Evolutionary conservation across 2,329 filamentous ascomycete species (phyloP), one percentile per base, ranked within the genome.

Genomic region (Eutypella sp.): DNA sequence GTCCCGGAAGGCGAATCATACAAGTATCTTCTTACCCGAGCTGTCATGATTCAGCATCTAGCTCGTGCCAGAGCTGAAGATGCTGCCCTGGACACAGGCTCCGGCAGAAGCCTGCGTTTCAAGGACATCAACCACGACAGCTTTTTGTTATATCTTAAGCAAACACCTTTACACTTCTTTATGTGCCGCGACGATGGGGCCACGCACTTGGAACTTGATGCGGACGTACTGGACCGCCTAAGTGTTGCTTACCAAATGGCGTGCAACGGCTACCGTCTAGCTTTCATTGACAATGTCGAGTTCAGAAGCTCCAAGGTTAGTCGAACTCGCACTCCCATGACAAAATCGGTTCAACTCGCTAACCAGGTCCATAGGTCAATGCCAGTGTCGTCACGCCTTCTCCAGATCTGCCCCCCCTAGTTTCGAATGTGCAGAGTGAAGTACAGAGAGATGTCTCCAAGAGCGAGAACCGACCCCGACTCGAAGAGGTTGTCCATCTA

Each of bases 21-120:
- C 54, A 84, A 81, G 55, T 88, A 82, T 56, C 67, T 76, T 1
- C 71, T 89, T 8, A 77, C 82, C 11, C 74, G 86, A 41, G 71
- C 76, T 8, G 73, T 81, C 4, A 72, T 90, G 44, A 78, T 87
- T 41, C 73, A 78, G 20, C 87, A 91, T 62, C 69, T 89, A 4
- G 42, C 27, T 45, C 46, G 37, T 16, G 45, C 24, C n/a, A n/a
- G n/a, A n/a, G n/a, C n/a, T n/a, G n/a, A n/a, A n/a, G n/a, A n/a
- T n/a, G n/a, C n/a, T n/a, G n/a, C n/a, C n/a, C n/a, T n/a, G n/a
- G n/a, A n/a, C n/a, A n/a, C n/a, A n/a, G 37, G 41, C 25, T 13
- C 44, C 33, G 8, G 19, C 45, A 13, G 62, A 67, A 42, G 64
- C 78, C 36, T 66, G 40, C 57, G 67, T 2, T 81, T 81, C 54